These are phyloP conservation scores for Silene vulgaris DNA, from an alignment of 179 eudicot species.

Conservation along the genomic window DNA sequence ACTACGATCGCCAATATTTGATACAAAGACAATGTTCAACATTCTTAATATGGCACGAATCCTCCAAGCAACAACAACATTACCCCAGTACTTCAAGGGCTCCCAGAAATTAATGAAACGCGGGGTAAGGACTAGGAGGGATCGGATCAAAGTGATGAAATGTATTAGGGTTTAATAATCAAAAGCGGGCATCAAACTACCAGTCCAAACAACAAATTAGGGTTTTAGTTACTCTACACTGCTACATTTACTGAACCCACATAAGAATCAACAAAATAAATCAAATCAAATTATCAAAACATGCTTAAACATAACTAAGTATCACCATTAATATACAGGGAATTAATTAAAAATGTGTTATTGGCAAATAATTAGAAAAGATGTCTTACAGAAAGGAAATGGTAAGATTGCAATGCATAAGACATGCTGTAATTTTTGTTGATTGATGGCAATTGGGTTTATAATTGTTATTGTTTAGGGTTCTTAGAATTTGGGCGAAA, in stretches of 20 bases:
- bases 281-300: not conserved
- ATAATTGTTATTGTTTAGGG: not conserved
- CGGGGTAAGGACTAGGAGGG: no score
- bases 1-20: not conserved
- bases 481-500: not conserved
- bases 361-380: not conserved
- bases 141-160: not conserved
- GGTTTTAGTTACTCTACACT: not conserved
- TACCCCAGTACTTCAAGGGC: no score
- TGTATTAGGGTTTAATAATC: not conserved
- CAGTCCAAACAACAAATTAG: not conserved
- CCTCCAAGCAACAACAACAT: no score
- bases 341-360: not conserved
- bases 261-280: not conserved
- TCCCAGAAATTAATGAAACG: not conserved
- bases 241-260: not conserved
- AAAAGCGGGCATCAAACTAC: not conserved
- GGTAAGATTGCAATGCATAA: conserved; percentile 19
- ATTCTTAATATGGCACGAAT: not conserved
- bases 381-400: conserved; percentile 11
- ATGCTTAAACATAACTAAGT: not conserved
- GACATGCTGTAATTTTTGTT: conserved; percentile 9
- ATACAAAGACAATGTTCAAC: not conserved
- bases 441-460: not conserved
- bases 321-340: not conserved